These are phyloP conservation scores for Globisporangium yorkense DNA, from an alignment of 352 stramenopile genomes.

Conservation along the genomic window DNA sequence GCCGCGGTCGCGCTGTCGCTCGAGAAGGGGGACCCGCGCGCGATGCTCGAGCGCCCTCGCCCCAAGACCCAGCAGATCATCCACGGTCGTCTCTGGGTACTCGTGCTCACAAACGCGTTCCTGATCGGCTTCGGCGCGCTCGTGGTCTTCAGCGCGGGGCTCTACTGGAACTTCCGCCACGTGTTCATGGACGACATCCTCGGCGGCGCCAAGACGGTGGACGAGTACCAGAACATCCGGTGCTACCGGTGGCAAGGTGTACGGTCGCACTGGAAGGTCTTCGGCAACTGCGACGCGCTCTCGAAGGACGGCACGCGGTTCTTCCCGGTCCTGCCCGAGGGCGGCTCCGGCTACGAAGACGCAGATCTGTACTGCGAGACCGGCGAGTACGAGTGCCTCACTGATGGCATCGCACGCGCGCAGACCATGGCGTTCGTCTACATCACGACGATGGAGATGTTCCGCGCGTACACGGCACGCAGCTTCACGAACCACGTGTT, in stretches of 20 bases:
- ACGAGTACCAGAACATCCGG: constrained; percentile 50
- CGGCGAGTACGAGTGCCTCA: constrained; percentile 54
- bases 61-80: constrained; percentile 49
- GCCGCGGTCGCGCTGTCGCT: constrained; percentile 64
- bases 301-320: constrained; percentile 51
- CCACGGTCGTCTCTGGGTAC: constrained; percentile 53
- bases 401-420: constrained; percentile 43
- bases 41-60: constrained; percentile 60
- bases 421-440: constrained; percentile 75
- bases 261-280: constrained; percentile 41
- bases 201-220: constrained; percentile 24
- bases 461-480: constrained; percentile 71
- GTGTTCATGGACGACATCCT: constrained; percentile 51
- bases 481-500: constrained; percentile 66
- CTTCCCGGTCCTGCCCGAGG: constrained; percentile 36
- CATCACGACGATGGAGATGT: constrained; percentile 62
- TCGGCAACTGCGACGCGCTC: constrained; percentile 50
- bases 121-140: constrained; percentile 25
- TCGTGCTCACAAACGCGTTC: constrained; percentile 50
- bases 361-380: constrained; percentile 43
- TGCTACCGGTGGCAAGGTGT: constrained; percentile 36
- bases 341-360: constrained; percentile 28
- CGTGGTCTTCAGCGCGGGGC: constrained; percentile 35
- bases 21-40: constrained; percentile 56
- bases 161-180: constrained; percentile 70